Base-by-base conservation (phyloP, 371 early-diverging fungal species). In the Mortierella sp. region DNA sequence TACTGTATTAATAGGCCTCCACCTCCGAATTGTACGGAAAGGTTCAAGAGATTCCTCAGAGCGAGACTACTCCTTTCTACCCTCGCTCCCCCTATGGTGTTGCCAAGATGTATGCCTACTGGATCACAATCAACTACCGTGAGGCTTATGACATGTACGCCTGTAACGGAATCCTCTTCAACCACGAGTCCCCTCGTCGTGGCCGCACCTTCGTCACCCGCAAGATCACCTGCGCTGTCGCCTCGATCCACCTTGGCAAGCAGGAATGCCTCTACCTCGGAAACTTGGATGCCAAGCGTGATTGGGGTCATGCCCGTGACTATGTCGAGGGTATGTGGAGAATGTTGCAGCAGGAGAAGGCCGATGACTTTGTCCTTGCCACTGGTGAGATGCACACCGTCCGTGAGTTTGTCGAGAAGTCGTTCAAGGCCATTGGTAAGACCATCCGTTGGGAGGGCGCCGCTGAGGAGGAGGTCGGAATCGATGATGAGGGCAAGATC, bases 261-360 rank as follows among this genome's bases (percentile, higher is more conserved):
- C 87, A 91, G 66, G 87, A 89, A 21, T 91, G 92, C 81, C 66
- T 94, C 32, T 89, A 89, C 76, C 81, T 94, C 23, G 95, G 95
- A 69, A 94, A 94, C 79, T 82, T 94, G 46, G 93, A 94, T 70
- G 89, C 95, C 52, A 90, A 90, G 83, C 88, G 95, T 81, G 95
- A 94, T 83, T 94, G 95, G 95, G 95, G 95, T 51, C 94, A 94
- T 68, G 95, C 95, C 24, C 84, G 89, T 43, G 95, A 94, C 78
- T 94, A 94, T 64, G 83, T 93, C 59, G 92, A 92, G 83, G 95
- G 94, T 61, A 94, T 94, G 95, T 93, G 93, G 93, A 81, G 89
- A 59, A 94, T 94, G 93, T 82, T 94, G n/a, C 95, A 94, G 79
- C 93, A 93, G 70, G 90, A 93, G 26, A 44, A 70, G 12, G 90